phyloP scores from a whole-genome alignment of 495 filamentous ascomycete species.

The Penicillium lividum region DNA sequence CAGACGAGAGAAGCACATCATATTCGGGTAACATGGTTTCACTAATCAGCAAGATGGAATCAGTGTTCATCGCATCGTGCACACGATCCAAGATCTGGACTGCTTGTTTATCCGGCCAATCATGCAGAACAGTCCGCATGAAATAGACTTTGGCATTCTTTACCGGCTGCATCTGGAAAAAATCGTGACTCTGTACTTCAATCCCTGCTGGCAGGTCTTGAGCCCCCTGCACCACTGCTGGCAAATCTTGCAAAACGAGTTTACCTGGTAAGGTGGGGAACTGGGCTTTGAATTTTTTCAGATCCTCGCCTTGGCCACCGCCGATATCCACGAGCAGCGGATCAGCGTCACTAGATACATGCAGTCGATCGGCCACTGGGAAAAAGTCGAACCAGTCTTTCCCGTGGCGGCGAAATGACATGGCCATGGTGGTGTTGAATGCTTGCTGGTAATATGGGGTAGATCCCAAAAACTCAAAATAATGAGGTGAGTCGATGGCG shows the following conservation, averaged over 20 bases:
- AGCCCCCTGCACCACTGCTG: conserved; percentile 36
- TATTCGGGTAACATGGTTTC: conserved; percentile 32
- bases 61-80: conserved; percentile 41
- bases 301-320: conserved; percentile 56
- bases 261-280: conserved; percentile 43
- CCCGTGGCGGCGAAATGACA: conserved; percentile 20
- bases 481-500: conserved; percentile 14
- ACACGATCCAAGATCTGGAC: conserved; percentile 41
- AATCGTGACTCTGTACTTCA: conserved; percentile 43
- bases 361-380: conserved; percentile 12
- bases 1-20: conserved; percentile 10
- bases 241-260: conserved; percentile 58
- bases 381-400: conserved; percentile 25
- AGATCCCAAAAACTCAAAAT: conserved; percentile 18
- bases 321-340: conserved; percentile 54
- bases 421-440: conserved; percentile 25
- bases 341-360: conserved; percentile 2
- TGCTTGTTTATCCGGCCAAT: conserved; percentile 48
- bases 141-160: conserved; percentile 33
- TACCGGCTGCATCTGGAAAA: conserved; percentile 52
- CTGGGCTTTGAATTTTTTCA: conserved; percentile 44
- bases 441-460: conserved; percentile 18
- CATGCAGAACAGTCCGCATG: conserved; percentile 47
- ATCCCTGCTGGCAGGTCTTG: conserved; percentile 27
- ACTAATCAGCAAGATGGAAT: conserved; percentile 45